These are phyloP conservation scores for Neonectria magnoliae DNA, from an alignment of 2,329 filamentous ascomycete species.

Conservation along the genomic window DNA sequence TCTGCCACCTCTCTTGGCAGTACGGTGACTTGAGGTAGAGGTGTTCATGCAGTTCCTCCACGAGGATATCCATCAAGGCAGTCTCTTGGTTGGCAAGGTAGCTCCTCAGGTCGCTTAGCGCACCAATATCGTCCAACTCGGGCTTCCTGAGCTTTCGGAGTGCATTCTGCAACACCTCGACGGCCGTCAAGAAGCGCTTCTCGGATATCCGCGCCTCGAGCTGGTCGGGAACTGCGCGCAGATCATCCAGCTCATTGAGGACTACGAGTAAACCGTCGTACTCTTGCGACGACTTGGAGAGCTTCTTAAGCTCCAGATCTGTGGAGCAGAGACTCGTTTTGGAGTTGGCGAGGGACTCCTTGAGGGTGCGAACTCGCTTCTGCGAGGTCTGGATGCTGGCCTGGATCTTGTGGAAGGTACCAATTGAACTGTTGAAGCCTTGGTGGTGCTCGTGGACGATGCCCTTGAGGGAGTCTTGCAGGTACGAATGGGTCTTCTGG, in stretches of 20 bases:
- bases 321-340: slow-evolving; percentile 85
- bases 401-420: slow-evolving; percentile 99
- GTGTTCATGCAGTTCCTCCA: slow-evolving; percentile 98
- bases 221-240: slow-evolving; percentile 89
- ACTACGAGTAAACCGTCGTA: slow-evolving; percentile 91
- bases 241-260: slow-evolving; percentile 84
- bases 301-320: slow-evolving; percentile 89
- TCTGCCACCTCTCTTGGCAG: slow-evolving; percentile 95
- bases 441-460: slow-evolving; percentile 99
- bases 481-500: slow-evolving; percentile 81
- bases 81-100: slow-evolving; percentile 96
- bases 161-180: slow-evolving; percentile 90
- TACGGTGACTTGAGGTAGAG: slow-evolving; percentile 98
- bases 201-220: slow-evolving; percentile 95
- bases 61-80: slow-evolving; percentile 88
- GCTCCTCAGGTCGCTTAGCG: slow-evolving; percentile 82
- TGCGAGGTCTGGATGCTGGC: slow-evolving; percentile 91
- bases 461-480: slow-evolving; percentile 91
- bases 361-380: slow-evolving; percentile 81
- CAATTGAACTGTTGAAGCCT: slow-evolving; percentile 98
- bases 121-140: slow-evolving; percentile 91
- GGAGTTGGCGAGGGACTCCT: slow-evolving; percentile 82
- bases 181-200: slow-evolving; percentile 92
- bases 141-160: slow-evolving; percentile 84
- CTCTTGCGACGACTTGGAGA: slow-evolving; percentile 86